These are phyloP conservation scores for Graphiopsis chlorocephala DNA, from an alignment of 2,329 filamentous ascomycete genomes.

Conservation along the genomic window DNA sequence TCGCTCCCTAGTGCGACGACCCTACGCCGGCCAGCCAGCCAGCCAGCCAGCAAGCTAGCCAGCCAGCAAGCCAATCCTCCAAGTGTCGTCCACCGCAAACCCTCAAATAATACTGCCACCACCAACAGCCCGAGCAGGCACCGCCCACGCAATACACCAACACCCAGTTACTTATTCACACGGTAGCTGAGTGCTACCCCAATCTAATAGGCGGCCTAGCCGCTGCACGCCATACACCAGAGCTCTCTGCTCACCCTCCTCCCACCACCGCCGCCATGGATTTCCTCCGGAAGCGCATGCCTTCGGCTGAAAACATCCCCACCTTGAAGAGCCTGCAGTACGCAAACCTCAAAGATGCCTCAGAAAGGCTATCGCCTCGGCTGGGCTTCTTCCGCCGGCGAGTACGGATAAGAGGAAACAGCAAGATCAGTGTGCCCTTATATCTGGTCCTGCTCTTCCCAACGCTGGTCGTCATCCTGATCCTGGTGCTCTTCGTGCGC, in stretches of 20 bases:
- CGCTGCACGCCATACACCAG: slow-evolving; percentile 5
- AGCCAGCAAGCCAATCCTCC: background rate
- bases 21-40: background rate
- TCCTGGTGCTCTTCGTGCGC: slow-evolving; percentile 82
- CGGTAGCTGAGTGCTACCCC: slow-evolving; percentile 14
- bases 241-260: background rate
- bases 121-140: background rate
- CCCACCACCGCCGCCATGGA: slow-evolving; percentile 38
- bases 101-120: background rate
- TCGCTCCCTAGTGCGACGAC: background rate
- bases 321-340: slow-evolving; percentile 42
- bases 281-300: slow-evolving; percentile 43
- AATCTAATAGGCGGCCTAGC: slow-evolving; percentile 13
- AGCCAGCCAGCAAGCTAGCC: background rate
- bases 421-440: slow-evolving; percentile 85
- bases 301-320: slow-evolving; percentile 43
- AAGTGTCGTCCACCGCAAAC: background rate
- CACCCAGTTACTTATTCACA: background rate
- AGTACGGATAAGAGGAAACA: slow-evolving; percentile 86
- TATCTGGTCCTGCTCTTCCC: slow-evolving; percentile 92
- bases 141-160: background rate
- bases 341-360: slow-evolving; percentile 36
- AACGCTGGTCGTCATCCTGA: slow-evolving; percentile 83
- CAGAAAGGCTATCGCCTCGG: slow-evolving; percentile 47
- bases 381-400: slow-evolving; percentile 83